Evolutionary conservation across 768 basidiomycete genomes (phyloP).

Genomic region (Leucosporidium scottii): DNA sequence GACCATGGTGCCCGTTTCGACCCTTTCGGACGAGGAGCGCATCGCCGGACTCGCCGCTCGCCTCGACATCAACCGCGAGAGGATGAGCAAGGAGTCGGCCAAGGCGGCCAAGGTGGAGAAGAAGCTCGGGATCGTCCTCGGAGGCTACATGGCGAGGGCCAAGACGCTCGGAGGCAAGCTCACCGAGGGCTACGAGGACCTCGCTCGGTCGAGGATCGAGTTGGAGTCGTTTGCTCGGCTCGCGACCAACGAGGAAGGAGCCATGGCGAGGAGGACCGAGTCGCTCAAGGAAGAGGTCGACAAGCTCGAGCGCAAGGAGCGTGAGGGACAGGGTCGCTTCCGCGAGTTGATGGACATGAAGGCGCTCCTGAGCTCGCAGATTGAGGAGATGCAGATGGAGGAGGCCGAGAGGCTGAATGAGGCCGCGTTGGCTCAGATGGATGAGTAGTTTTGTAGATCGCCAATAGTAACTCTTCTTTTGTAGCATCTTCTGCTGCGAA

Average conservation of each 20-base stretch:
- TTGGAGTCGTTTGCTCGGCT: constrained; percentile 72
- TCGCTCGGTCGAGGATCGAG: constrained; percentile 61
- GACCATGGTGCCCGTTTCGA: constrained; percentile 60
- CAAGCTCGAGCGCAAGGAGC: constrained; percentile 66
- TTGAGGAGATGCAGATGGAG: constrained; percentile 31
- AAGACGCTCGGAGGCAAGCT: constrained; percentile 49
- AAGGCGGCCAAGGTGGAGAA: constrained; percentile 82
- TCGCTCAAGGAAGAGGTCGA: constrained; percentile 83
- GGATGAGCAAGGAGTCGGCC: constrained; percentile 70
- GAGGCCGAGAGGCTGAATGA: constrained; percentile 40
- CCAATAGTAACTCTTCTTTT: no score
- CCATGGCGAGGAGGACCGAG: constrained; percentile 55
- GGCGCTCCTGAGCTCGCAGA: constrained; percentile 40
- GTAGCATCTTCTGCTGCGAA: no score
- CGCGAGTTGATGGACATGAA: constrained; percentile 63
- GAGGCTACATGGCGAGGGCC: constrained; percentile 81
- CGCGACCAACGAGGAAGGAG: constrained; percentile 61
- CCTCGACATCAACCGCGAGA: constrained; percentile 57
- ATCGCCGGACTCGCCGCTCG: constrained; percentile 58
- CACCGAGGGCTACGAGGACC: constrained; percentile 59
- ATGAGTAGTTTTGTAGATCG: constrained; percentile 45
- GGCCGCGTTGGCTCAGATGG: constrained; percentile 56
- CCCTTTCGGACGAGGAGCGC: constrained; percentile 56
- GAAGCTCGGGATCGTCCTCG: constrained; percentile 75
- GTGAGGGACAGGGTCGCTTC: constrained; percentile 70